These are phyloP conservation scores for Cryptosporidium sp. DNA, from an alignment of 169 alveolate genomes.

Conservation along the genomic window DNA sequence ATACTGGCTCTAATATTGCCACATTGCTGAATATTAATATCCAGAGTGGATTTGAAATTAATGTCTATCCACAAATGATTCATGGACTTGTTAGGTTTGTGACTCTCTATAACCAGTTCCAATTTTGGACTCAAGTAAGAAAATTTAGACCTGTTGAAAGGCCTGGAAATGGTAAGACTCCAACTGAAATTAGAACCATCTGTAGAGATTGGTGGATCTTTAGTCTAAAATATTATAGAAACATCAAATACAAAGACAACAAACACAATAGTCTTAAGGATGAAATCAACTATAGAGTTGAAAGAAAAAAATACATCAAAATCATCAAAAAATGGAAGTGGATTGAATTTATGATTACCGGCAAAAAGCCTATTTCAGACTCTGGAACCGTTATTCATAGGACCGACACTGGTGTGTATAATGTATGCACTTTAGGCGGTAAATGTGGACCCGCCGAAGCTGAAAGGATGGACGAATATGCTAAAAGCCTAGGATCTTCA, in stretches of 20 bases:
- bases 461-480: background rate
- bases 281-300: constrained; percentile 63
- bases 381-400: constrained; percentile 37
- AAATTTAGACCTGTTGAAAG: constrained; percentile 67
- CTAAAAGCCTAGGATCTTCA: background rate
- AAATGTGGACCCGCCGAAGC: background rate
- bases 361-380: constrained; percentile 19
- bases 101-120: constrained; percentile 55
- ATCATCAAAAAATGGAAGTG: constrained; percentile 71
- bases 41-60: constrained; percentile 51
- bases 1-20: constrained; percentile 31
- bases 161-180: constrained; percentile 51
- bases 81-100: constrained; percentile 65
- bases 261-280: constrained; percentile 34
- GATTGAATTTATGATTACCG: constrained; percentile 57
- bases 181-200: constrained; percentile 18
- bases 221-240: constrained; percentile 31
- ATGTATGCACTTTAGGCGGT: constrained; percentile 21
- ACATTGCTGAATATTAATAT: constrained; percentile 53
- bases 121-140: constrained; percentile 64
- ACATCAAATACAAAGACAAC: constrained; percentile 17
- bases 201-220: constrained; percentile 72
- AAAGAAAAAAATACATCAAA: constrained; percentile 55
- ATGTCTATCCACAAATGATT: constrained; percentile 62
- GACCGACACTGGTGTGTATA: background rate